Conservation (phyloP, 768 basidiomycete genomes). For the Steccherinum ochraceum region DNA sequence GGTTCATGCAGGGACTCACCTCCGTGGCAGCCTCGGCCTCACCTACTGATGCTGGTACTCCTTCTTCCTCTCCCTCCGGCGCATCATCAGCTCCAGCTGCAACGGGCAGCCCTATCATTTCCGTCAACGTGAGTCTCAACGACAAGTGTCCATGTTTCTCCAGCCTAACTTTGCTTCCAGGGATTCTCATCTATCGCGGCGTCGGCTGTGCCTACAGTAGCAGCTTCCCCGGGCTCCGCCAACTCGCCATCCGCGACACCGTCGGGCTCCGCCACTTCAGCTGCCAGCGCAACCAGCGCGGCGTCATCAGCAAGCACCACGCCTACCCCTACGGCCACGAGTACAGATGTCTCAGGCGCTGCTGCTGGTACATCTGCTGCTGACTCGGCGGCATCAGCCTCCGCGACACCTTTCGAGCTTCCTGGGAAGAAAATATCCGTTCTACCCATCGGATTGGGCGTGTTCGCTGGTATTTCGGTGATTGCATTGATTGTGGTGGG, state of each 20-base stretch:
- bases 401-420: constrained; percentile 42
- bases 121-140: neutral
- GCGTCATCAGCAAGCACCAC: constrained; percentile 6
- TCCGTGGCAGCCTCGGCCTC: neutral
- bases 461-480: constrained; percentile 82
- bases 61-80: constrained; percentile 10
- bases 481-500: constrained; percentile 78
- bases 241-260: constrained; percentile 1
- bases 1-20: neutral
- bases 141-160: too few species aligned
- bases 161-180: constrained; percentile 3
- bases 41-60: constrained; percentile 10
- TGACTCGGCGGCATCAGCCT: constrained; percentile 22
- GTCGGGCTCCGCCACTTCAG: neutral
- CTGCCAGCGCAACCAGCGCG: constrained; percentile 8
- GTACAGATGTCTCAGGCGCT: constrained; percentile 29
- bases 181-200: constrained; percentile 18
- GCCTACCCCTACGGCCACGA: constrained; percentile 9
- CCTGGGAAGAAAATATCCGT: constrained; percentile 74
- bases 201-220: constrained; percentile 2
- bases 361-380: constrained; percentile 29
- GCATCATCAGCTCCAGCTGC: constrained; percentile 9
- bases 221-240: constrained; percentile 9
- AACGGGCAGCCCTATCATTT: neutral
- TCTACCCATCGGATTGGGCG: constrained; percentile 75